Conservation (phyloP, 768 basidiomycete species). For the Rhodosporidiobolus sp. region DNA sequence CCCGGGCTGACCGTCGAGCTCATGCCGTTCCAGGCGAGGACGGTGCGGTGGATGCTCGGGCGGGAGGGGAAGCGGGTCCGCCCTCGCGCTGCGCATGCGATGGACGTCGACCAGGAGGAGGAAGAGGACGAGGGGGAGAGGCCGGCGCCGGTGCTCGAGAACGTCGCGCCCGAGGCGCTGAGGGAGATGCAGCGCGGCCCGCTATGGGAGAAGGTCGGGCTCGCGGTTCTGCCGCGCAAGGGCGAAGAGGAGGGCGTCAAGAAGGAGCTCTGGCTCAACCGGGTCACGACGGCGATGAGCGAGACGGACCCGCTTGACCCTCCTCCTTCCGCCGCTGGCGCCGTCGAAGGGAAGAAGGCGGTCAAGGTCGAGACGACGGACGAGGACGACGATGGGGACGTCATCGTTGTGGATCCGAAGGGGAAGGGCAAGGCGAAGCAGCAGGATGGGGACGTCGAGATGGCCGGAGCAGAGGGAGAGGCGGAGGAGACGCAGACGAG, state of each 20-base stretch:
- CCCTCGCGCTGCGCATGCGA: not conserved
- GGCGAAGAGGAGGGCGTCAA: not conserved
- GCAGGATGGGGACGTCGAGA: conserved; percentile 1
- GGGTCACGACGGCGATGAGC: conserved; percentile 1
- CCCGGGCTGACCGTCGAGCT: conserved; percentile 46
- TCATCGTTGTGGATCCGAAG: not conserved
- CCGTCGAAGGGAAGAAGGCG: too few relatives aligned
- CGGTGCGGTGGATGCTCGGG: conserved; percentile 47
- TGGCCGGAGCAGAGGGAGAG: conserved; percentile 6
- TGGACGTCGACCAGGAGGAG: not conserved
- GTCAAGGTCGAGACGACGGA: too few relatives aligned
- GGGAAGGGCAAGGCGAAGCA: not conserved
- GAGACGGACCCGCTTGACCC: not conserved
- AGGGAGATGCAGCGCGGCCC: conserved; percentile 11
- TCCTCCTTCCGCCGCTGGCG: too few relatives aligned
- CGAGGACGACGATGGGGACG: not conserved
- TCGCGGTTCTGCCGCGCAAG: not conserved
- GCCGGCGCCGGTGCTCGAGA: not conserved
- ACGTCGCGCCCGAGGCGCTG: not conserved
- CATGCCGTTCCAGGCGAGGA: conserved; percentile 51
- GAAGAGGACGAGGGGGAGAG: not conserved
- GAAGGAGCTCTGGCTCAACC: conserved; percentile 28
- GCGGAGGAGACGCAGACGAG: conserved; percentile 29
- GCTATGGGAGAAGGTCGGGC: conserved; percentile 21
- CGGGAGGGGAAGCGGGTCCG: conserved; percentile 41